Evolutionary conservation across 2,329 filamentous ascomycete species (phyloP), one percentile per base, ranked within the genome.

Genomic region (Ophiostoma ips): DNA sequence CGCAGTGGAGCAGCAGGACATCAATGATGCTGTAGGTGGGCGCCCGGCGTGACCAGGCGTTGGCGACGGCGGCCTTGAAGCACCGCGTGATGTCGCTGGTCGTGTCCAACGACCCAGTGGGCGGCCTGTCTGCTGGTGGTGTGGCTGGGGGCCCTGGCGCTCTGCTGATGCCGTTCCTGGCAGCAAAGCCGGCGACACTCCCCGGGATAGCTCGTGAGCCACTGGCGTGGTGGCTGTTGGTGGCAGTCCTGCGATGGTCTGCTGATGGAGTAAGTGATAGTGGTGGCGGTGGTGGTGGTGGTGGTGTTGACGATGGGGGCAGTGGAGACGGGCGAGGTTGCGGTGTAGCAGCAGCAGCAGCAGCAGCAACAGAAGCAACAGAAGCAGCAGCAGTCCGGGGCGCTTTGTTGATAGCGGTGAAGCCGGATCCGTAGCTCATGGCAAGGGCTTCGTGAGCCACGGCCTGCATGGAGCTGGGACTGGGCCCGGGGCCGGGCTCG

Each of bases 1-100:
- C 51, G 55, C 56, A 58, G 36, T 50, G 50, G 21, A 58, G 6
- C 3, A 57, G 30, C 35, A 58, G 28, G 10, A 55, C 56, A 15
- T 47, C 41, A 15, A 54, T 54, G 11, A 19, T 33, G 13, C 34
- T 38, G 33, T 58, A 58, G 0, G 54, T 55, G 15, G 55, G 52
- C 21, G 52, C 43, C 10, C 54, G 49, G n/a, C 49, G 50, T 18
- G 44, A 45, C 52, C 55, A 53, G 34, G 53, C 52, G 6, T 46
- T 49, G 15, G 18, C 24, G 8, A 55, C 54, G 8, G 56, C 55
- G 3, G 48, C 31, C 24, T 53, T 38, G 38, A 58, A 53, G 18
- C 51, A 30, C 5, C 50, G 51, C 2, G 52, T 56, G 46, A 58
- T 52, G 16, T 55, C 56, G 11, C 36, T 51, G 44, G 56, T 46